Evolutionary conservation across 2,329 filamentous ascomycete genomes (phyloP), one percentile per base, ranked within the genome.

Genomic region (Coniochaeta pulveracea): DNA sequence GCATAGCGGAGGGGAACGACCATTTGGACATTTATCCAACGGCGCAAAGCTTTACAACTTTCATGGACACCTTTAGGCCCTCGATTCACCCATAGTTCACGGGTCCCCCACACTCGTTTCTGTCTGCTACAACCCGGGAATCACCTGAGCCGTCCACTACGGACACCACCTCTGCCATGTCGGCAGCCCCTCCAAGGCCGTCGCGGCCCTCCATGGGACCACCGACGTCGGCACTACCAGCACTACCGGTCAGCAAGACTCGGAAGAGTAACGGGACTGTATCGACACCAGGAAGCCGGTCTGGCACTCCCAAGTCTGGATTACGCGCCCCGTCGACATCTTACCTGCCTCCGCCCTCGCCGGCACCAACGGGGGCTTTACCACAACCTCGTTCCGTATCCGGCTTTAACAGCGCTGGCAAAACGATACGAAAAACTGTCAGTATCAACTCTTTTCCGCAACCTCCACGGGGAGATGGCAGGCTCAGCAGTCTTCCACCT

Each of bases 401-500:
- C 7, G 63, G 62, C 22, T 58, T 75, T 10, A 76, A 72, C 40
- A 62, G 63, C 19, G 63, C 72, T 5, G 74, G 76, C 17, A 88
- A 79, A 55, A 75, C 78, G 2, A 58, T 95, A 35, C 76, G 86
- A 40, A 93, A 93, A 58, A 83, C 83, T 1, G 80, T 93, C 48
- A 95, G 88, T 65, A 93, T 95, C 49, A 89, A 88, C 51, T 80
- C 85, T 1, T 95, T 96, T 50, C 89, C 89, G 19, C 83, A 93
- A 43, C 89, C 89, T 10, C 89, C 89, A 10, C 78, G 78, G 44
- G 73, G 76, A 30, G 68, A 70, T 34, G 66, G 59, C 34, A 67
- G 71, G 43, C 59, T 64, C 30, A 61, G 61, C 46, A 85, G 69
- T 57, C 62, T 76, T 36, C 83, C 72, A 33, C 73, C 67, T 35